These are phyloP conservation scores for Graphiopsis chlorocephala DNA, from an alignment of 2,329 filamentous ascomycete species.

Conservation along the genomic window DNA sequence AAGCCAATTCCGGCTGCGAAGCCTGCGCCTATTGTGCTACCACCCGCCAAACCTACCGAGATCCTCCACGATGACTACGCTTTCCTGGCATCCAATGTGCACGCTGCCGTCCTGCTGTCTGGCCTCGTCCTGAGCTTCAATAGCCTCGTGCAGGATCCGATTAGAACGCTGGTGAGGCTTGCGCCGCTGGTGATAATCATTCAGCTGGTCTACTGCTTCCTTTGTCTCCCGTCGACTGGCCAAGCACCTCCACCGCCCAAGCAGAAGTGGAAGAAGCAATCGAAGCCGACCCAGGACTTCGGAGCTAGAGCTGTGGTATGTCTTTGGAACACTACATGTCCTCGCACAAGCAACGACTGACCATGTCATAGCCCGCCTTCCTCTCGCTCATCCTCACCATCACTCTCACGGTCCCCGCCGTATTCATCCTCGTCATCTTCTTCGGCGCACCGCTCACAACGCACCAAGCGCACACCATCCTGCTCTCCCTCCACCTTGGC, in stretches of 20 bases:
- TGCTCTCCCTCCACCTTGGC: conserved; percentile 78
- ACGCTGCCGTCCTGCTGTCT: conserved; percentile 65
- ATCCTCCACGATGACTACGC: conserved; percentile 29
- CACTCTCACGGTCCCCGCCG: conserved; percentile 55
- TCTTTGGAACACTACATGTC: conserved; percentile 9
- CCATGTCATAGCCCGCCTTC: conserved; percentile 59
- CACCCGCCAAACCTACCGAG: conserved; percentile 28
- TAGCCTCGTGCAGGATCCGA: conserved; percentile 67
- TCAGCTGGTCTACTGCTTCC: conserved; percentile 60
- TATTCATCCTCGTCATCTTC: conserved; percentile 68
- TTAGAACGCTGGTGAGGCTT: conserved; percentile 58
- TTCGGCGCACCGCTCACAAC: conserved; percentile 89
- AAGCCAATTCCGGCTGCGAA: conserved; percentile 18
- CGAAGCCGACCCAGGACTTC: conserved; percentile 52
- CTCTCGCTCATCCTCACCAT: conserved; percentile 63
- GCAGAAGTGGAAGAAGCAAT: conserved; percentile 49
- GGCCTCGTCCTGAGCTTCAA: conserved; percentile 64
- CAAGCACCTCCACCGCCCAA: conserved; percentile 34
- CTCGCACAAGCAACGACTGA: background rate
- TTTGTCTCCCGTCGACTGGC: conserved; percentile 58
- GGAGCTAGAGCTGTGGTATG: conserved; percentile 44
- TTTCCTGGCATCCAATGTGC: conserved; percentile 58
- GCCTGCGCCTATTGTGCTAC: conserved; percentile 16
- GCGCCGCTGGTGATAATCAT: conserved; percentile 62
- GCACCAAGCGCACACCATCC: conserved; percentile 72